A percentile compares a stretch with the other conserved stretches of the same genome.
Conservation (phyloP, 352 stramenopile genomes). For the Phytophthora multivora region DNA sequence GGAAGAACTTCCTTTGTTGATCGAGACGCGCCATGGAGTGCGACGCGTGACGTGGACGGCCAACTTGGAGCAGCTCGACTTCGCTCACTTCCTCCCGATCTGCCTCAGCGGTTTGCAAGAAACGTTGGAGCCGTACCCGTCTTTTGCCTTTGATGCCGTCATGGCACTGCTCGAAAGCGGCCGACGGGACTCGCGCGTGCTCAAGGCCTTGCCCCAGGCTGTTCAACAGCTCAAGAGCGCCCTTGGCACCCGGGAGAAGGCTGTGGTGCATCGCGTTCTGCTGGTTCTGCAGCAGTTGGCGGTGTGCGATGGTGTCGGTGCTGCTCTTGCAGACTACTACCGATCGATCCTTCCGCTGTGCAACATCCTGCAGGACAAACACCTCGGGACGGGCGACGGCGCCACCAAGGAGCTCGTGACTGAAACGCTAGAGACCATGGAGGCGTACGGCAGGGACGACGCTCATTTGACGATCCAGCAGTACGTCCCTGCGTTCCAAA, state of each 20-base stretch:
- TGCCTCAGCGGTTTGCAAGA: conserved; percentile 79
- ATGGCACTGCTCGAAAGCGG: conserved; percentile 71
- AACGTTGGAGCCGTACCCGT: conserved; percentile 68
- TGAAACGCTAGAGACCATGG: conserved; percentile 72
- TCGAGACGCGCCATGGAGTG: conserved; percentile 47
- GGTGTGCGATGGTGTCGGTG: conserved; percentile 73
- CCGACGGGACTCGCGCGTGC: conserved; percentile 48
- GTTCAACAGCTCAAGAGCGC: conserved; percentile 70
- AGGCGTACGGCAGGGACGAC: conserved; percentile 74
- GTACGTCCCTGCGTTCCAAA: conserved; percentile 77
- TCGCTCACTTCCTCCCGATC: conserved; percentile 72
- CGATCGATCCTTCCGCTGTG: conserved; percentile 76
- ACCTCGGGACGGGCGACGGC: conserved; percentile 70
- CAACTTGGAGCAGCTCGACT: conserved; percentile 61
- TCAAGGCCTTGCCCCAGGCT: conserved; percentile 57
- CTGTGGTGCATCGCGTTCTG: conserved; percentile 69
- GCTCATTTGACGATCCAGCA: conserved; percentile 75
- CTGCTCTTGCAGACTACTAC: conserved; percentile 71
- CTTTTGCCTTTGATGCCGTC: conserved; percentile 68
- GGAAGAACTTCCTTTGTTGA: conserved; percentile 63
- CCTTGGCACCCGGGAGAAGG: conserved; percentile 66
- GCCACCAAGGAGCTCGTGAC: conserved; percentile 61
- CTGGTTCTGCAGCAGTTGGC: conserved; percentile 74
- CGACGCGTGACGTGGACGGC: conserved; percentile 65
- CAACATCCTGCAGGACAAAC: conserved; percentile 83